Evolutionary conservation across 768 basidiomycete species (phyloP).

Genomic region (Pulveroboletus sp.): DNA sequence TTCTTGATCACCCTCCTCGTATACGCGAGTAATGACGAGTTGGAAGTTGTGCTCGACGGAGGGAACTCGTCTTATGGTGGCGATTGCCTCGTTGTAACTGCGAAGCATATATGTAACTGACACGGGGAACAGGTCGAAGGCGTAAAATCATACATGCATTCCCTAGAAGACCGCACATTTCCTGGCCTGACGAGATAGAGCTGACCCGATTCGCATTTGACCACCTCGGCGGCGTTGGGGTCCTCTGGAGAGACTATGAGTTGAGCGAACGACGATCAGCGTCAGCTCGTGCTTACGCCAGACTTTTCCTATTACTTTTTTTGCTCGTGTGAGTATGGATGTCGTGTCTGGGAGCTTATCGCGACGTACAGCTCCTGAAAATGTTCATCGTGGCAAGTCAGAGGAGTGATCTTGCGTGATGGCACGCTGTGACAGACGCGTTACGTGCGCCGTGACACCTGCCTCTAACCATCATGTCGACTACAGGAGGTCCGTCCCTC

Average conservation of each 20-base stretch:
- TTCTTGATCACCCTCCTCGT: slow-evolving; percentile 95
- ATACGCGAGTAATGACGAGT: slow-evolving; percentile 93
- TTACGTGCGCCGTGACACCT: slow-evolving; percentile 23
- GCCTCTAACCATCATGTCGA: slow-evolving; percentile 7
- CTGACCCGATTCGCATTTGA: slow-evolving; percentile 88
- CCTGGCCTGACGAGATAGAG: slow-evolving; percentile 89
- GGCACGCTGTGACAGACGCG: slow-evolving; percentile 24
- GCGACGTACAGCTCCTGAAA: slow-evolving; percentile 68
- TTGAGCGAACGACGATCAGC: slow-evolving; percentile 9
- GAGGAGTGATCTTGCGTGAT: slow-evolving; percentile 4
- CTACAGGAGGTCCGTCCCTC: slow-evolving; percentile 6
- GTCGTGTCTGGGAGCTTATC: slow-evolving; percentile 4
- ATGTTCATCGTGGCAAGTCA: slow-evolving; percentile 63
- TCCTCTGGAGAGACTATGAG: slow-evolving; percentile 58
- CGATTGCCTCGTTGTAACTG: slow-evolving; percentile 95
- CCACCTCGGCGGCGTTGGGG: slow-evolving; percentile 90
- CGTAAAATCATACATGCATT: slow-evolving; percentile 80
- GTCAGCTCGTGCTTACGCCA: slow-evolving; percentile 67
- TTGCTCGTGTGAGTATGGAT: slow-evolving; percentile 18
- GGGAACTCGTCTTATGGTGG: slow-evolving; percentile 82
- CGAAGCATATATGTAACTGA: neutral
- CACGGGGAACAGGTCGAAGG: neutral
- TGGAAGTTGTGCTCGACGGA: slow-evolving; percentile 77
- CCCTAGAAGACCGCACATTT: slow-evolving; percentile 84
- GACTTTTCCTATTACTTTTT: slow-evolving; percentile 83